Evolutionary conservation across 768 basidiomycete genomes (phyloP).

Genomic region (Lactarius pseudohatsudake): DNA sequence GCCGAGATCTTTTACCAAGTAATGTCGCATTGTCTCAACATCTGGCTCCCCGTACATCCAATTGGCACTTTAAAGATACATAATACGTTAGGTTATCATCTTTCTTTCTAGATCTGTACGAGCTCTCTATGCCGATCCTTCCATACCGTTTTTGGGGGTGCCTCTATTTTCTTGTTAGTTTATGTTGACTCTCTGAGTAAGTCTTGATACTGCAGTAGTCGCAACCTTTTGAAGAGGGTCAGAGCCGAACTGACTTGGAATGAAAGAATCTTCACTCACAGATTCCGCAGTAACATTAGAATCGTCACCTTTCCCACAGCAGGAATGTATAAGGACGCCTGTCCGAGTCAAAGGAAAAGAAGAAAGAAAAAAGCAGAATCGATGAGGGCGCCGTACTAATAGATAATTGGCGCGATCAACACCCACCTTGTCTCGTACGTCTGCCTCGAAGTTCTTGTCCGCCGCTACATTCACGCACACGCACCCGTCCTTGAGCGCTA

Average conservation of each 20-base stretch:
- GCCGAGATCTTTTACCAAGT: slow-evolving; percentile 24
- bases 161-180: background rate
- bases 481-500: slow-evolving; percentile 90
- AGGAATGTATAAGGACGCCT: slow-evolving; percentile 94
- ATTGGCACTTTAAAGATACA: slow-evolving; percentile 11
- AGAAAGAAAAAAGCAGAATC: no score
- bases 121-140: slow-evolving; percentile 2
- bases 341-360: slow-evolving; percentile 1
- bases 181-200: slow-evolving; percentile 2
- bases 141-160: background rate
- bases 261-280: slow-evolving; percentile 52
- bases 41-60: background rate
- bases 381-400: background rate
- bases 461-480: slow-evolving; percentile 90
- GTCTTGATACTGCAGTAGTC: slow-evolving; percentile 21
- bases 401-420: background rate
- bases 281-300: slow-evolving; percentile 92
- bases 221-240: slow-evolving; percentile 19
- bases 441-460: slow-evolving; percentile 95
- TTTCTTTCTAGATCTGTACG: slow-evolving; percentile 6
- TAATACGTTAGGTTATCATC: background rate
- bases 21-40: slow-evolving; percentile 22
- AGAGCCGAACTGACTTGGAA: background rate
- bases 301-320: slow-evolving; percentile 99
- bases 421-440: slow-evolving; percentile 85